Evolutionary conservation across 352 stramenopile species (phyloP).

Genomic region (Globisporangium alternatum): DNA sequence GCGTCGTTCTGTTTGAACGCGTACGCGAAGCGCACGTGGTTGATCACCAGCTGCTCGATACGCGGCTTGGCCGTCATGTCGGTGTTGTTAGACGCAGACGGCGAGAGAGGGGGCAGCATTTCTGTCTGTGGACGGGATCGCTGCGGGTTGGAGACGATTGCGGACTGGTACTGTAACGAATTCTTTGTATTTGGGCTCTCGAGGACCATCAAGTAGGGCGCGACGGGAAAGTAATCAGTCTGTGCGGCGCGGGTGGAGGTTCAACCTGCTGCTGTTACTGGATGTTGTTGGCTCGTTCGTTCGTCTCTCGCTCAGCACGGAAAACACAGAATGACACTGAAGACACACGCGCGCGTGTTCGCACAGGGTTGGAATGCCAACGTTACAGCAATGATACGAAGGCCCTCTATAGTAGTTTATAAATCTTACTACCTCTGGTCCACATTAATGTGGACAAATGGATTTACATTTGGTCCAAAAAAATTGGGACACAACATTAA

Average conservation of each 20-base stretch:
- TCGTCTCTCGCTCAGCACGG: neutral
- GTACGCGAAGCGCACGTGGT: constrained; percentile 60
- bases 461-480: too few species aligned
- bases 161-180: neutral
- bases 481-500: too few species aligned
- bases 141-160: neutral
- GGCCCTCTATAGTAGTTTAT: too few species aligned
- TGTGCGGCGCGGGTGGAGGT: neutral
- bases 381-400: too few species aligned
- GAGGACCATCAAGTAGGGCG: neutral
- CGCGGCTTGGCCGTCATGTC: constrained; percentile 12
- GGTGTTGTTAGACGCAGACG: neutral
- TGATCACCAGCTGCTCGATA: constrained; percentile 48
- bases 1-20: constrained; percentile 78
- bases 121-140: neutral
- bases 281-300: neutral
- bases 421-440: too few species aligned
- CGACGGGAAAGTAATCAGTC: neutral
- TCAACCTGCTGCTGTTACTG: neutral
- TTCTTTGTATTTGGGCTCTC: neutral
- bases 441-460: too few species aligned
- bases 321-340: constrained; percentile 1
- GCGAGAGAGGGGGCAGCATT: constrained; percentile 14
- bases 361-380: too few species aligned
- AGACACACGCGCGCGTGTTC: too few species aligned